phyloP scores from a whole-genome alignment of 2,329 filamentous ascomycete species.

The Pseudopithomyces maydicus region DNA sequence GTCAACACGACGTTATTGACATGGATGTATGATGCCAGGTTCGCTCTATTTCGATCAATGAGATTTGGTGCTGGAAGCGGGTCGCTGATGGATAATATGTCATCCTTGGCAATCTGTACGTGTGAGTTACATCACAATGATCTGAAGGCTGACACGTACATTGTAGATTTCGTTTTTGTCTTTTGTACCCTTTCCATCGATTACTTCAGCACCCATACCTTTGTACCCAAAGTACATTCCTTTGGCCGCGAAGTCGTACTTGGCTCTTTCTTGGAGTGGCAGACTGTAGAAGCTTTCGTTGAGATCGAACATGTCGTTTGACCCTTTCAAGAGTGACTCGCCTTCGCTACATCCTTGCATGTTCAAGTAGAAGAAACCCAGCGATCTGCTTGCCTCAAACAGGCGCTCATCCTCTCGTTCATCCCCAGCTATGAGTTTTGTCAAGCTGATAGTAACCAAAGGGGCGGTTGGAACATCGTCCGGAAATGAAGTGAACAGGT shows the following conservation, averaged over 20 bases:
- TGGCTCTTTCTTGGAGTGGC: conserved; percentile 1
- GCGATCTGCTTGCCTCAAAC: conserved; percentile 2
- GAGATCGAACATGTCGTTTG: conserved; percentile 8
- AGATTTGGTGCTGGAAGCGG: conserved; percentile 1
- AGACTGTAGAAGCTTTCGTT: background rate
- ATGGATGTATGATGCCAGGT: too few relatives aligned
- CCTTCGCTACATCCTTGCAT: too few relatives aligned
- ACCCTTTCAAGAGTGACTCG: background rate
- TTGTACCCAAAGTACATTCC: conserved; percentile 6
- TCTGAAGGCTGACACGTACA: background rate
- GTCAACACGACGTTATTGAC: too few relatives aligned
- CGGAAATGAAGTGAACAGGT: background rate
- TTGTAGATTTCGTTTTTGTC: conserved; percentile 10
- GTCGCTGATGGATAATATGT: background rate
- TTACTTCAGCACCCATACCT: conserved; percentile 4
- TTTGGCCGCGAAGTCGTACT: conserved; percentile 6
- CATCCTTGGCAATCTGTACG: conserved; percentile 6
- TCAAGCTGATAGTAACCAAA: too few relatives aligned
- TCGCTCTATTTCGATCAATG: background rate
- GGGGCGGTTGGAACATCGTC: conserved; percentile 5
- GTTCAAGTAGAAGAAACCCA: conserved; percentile 9
- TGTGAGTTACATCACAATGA: background rate
- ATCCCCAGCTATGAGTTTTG: too few relatives aligned
- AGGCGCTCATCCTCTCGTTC: background rate
- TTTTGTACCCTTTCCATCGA: conserved; percentile 5